Percentiles rank a stretch among this genome's conserved stretches.
Conservation (phyloP, 2,329 filamentous ascomycete genomes). For the Mariannaea sp. region DNA sequence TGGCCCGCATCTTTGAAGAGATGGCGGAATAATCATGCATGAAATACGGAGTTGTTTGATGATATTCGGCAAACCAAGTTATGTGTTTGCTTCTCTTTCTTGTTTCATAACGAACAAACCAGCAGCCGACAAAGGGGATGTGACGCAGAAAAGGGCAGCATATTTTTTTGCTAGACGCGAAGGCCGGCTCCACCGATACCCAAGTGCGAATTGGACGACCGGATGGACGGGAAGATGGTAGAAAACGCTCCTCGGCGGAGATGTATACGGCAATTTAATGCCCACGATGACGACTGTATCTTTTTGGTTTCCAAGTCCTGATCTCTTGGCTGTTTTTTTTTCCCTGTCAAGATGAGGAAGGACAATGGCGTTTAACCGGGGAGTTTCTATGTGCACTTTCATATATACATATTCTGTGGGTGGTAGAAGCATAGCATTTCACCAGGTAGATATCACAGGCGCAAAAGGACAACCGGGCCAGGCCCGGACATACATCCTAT, state of each 20-base stretch:
- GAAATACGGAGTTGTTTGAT: slow-evolving; percentile 24
- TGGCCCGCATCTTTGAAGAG: slow-evolving; percentile 72
- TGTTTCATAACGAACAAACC: slow-evolving; percentile 6
- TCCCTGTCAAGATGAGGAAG: background rate
- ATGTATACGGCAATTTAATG: slow-evolving; percentile 27
- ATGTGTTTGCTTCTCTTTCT: background rate
- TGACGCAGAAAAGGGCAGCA: slow-evolving; percentile 19
- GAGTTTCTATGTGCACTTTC: slow-evolving; percentile 3
- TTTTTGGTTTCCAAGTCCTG: slow-evolving; percentile 14
- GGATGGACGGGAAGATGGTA: slow-evolving; percentile 30
- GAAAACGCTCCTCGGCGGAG: slow-evolving; percentile 31
- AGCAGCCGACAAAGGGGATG: slow-evolving; percentile 11
- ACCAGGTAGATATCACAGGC: slow-evolving; percentile 17
- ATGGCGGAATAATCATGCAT: slow-evolving; percentile 50
- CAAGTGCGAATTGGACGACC: slow-evolving; percentile 31
- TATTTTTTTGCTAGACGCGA: slow-evolving; percentile 31
- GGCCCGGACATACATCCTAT: background rate
- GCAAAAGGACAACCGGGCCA: slow-evolving; percentile 1
- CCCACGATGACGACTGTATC: slow-evolving; percentile 30
- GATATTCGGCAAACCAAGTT: slow-evolving; percentile 21
- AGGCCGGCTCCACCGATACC: slow-evolving; percentile 34
- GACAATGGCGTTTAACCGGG: slow-evolving; percentile 25
- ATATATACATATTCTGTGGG: slow-evolving; percentile 18
- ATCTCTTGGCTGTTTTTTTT: slow-evolving; percentile 3
- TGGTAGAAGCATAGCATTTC: slow-evolving; percentile 15